phyloP scores from a whole-genome alignment of 1,139 yeast species.

The Nadsonia commutata region DNA sequence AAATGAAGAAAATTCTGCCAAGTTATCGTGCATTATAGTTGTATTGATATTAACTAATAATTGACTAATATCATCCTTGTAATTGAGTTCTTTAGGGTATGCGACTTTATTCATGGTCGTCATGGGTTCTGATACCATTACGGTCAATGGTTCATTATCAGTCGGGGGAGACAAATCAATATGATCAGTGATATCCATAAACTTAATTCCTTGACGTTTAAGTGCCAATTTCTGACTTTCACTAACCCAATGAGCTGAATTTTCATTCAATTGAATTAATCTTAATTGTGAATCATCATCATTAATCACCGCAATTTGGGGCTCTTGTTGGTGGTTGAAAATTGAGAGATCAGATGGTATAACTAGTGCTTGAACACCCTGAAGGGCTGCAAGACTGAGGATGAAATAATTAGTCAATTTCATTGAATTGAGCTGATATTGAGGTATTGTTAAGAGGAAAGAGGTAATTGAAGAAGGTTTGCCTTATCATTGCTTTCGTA shows the following conservation, averaged over 20 bases:
- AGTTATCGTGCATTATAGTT: constrained; percentile 34
- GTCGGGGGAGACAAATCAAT: constrained; percentile 18
- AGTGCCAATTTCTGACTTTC: constrained; percentile 45
- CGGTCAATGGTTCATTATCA: constrained; percentile 10
- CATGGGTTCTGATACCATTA: constrained; percentile 9
- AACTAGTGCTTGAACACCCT: not conserved
- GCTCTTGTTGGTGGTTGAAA: not conserved
- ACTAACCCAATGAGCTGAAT: constrained; percentile 22
- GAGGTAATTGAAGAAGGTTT: too few relatives aligned
- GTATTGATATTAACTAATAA: constrained; percentile 31
- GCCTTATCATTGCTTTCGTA: too few relatives aligned
- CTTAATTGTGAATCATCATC: not conserved
- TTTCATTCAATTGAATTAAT: not conserved
- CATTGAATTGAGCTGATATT: not conserved
- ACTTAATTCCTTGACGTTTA: constrained; percentile 39
- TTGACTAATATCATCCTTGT: constrained; percentile 27
- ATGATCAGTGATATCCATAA: constrained; percentile 54
- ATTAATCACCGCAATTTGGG: too few relatives aligned
- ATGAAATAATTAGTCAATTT: not conserved
- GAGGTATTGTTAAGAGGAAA: not conserved
- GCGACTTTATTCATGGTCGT: constrained; percentile 27
- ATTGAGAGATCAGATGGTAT: not conserved
- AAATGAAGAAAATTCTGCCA: constrained; percentile 55
- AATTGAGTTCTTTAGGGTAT: constrained; percentile 39
- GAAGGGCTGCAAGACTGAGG: not conserved